phyloP scores from a whole-genome alignment of 2,329 filamentous ascomycete species.

The Calcarisporium arbuscula region DNA sequence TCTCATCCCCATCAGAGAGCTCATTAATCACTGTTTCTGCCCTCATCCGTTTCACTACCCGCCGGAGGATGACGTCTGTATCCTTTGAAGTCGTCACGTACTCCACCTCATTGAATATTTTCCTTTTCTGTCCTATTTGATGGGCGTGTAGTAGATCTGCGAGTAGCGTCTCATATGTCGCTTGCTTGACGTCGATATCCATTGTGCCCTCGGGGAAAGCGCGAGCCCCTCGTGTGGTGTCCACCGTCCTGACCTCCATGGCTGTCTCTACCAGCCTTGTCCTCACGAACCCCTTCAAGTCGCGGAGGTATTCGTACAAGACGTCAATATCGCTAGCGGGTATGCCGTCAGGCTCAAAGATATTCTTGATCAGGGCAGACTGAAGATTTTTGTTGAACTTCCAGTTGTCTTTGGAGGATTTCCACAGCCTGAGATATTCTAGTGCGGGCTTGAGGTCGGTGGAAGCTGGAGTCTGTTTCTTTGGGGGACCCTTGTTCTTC shows the following conservation, averaged over 20 bases:
- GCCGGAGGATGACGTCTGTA: conserved; percentile 42
- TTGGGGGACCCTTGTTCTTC: conserved; percentile 31
- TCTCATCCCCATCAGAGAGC: conserved; percentile 43
- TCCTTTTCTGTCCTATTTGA: conserved; percentile 34
- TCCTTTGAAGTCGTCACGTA: conserved; percentile 45
- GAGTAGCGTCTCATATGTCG: conserved; percentile 50
- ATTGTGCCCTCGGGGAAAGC: conserved; percentile 45
- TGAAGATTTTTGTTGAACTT: conserved; percentile 97
- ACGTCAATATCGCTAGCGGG: conserved; percentile 62
- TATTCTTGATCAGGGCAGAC: conserved; percentile 74
- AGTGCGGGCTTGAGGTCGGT: conserved; percentile 57
- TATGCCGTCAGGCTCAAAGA: conserved; percentile 66
- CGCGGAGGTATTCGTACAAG: conserved; percentile 71
- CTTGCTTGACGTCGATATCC: conserved; percentile 41
- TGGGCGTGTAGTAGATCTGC: conserved; percentile 36
- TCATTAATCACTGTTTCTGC: conserved; percentile 52
- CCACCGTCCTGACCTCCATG: conserved; percentile 50
- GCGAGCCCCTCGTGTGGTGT: conserved; percentile 42
- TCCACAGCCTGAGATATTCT: conserved; percentile 71
- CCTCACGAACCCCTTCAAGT: conserved; percentile 69
- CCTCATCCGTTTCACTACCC: conserved; percentile 57
- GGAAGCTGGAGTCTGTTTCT: conserved; percentile 31
- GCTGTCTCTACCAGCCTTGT: conserved; percentile 63
- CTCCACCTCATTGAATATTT: conserved; percentile 47
- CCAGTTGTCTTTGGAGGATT: conserved; percentile 65